A percentile compares a stretch with the other conserved stretches of the same genome.
Evolutionary conservation across 2,329 filamentous ascomycete genomes (phyloP).

Genomic region (Xylariaceae sp.): DNA sequence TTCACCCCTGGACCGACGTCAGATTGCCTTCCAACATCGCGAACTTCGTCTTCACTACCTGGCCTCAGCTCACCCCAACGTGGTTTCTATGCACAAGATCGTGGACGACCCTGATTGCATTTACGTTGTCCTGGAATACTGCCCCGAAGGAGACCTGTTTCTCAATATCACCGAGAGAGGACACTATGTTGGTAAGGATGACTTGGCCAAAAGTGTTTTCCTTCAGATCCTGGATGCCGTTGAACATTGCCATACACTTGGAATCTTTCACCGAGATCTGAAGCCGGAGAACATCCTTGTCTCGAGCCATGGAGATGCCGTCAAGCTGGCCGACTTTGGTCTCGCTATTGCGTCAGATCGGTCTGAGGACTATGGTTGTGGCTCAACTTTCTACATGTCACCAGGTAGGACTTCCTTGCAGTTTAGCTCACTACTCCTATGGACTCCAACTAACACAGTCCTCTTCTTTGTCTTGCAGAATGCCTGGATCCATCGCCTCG

Average conservation of each 20-base stretch:
- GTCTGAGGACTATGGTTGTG: slow-evolving; percentile 94
- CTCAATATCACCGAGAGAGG: slow-evolving; percentile 95
- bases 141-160: slow-evolving; percentile 94
- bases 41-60: slow-evolving; percentile 90
- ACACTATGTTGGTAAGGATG: slow-evolving; percentile 89
- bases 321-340: slow-evolving; percentile 97
- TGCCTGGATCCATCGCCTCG: slow-evolving; percentile 75
- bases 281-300: slow-evolving; percentile 99
- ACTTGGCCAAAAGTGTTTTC: slow-evolving; percentile 80
- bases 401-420: slow-evolving; percentile 68
- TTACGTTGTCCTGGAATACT: slow-evolving; percentile 95
- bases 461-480: slow-evolving; percentile 52
- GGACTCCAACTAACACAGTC: slow-evolving; percentile 18
- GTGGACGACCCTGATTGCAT: slow-evolving; percentile 89
- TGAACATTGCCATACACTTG: slow-evolving; percentile 85
- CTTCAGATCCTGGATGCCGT: slow-evolving; percentile 96
- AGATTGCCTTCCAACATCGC: slow-evolving; percentile 84
- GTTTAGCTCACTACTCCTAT: slow-evolving; percentile 7
- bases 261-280: slow-evolving; percentile 94
- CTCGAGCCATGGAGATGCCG: slow-evolving; percentile 78
- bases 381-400: slow-evolving; percentile 99
- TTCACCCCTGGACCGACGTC: slow-evolving; percentile 71
- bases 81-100: slow-evolving; percentile 91
- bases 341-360: slow-evolving; percentile 79
- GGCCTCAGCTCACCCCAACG: slow-evolving; percentile 85